These are phyloP conservation scores for Elongisporangium anandrum DNA, from an alignment of 352 stramenopile species.

Conservation along the genomic window DNA sequence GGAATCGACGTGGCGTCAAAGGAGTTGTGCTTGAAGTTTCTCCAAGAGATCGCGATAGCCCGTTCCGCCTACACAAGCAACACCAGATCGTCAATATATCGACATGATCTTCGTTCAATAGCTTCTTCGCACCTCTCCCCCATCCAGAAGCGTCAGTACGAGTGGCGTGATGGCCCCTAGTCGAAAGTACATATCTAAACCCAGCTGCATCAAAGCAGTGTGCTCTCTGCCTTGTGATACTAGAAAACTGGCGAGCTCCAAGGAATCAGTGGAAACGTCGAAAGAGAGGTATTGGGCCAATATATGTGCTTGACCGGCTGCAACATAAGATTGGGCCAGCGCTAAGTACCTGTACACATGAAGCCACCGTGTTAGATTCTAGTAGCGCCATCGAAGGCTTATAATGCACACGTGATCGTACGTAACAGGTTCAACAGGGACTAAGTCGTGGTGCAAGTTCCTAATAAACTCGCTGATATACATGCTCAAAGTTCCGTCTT, in stretches of 20 bases:
- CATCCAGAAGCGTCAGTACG: slow-evolving; percentile 41
- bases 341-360: slow-evolving; percentile 36
- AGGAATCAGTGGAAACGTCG: slow-evolving; percentile 49
- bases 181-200: slow-evolving; percentile 65
- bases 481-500: slow-evolving; percentile 30
- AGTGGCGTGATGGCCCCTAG: slow-evolving; percentile 38
- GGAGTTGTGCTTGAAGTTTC: slow-evolving; percentile 28
- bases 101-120: not conserved
- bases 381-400: not conserved
- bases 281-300: slow-evolving; percentile 70
- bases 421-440: slow-evolving; percentile 62
- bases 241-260: slow-evolving; percentile 52
- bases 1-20: slow-evolving; percentile 37
- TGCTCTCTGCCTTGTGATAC: slow-evolving; percentile 19
- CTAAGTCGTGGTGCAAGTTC: slow-evolving; percentile 36
- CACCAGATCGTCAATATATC: not conserved
- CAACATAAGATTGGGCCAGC: slow-evolving; percentile 49
- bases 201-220: slow-evolving; percentile 42
- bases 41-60: slow-evolving; percentile 44
- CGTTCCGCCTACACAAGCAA: slow-evolving; percentile 22
- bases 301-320: slow-evolving; percentile 30
- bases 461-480: slow-evolving; percentile 70
- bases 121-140: slow-evolving; percentile 28
- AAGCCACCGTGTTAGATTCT: not conserved
- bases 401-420: slow-evolving; percentile 16